These are phyloP conservation scores for Irpex lacteus DNA, from an alignment of 1,284 basidiomycete genomes.

Conservation along the genomic window DNA sequence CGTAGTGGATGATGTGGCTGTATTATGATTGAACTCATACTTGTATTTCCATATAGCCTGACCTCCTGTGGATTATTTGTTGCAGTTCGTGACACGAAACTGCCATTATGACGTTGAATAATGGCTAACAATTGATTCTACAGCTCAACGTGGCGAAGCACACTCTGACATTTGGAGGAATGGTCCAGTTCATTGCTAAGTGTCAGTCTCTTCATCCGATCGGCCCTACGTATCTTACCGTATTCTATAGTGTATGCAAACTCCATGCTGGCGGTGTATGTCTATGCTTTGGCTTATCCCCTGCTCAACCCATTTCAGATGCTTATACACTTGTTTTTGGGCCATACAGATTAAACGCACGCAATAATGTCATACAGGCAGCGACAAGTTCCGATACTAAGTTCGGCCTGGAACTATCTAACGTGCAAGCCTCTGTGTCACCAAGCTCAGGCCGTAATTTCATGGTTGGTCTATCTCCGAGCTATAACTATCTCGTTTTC, in stretches of 20 bases:
- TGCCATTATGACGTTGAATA: too few relatives aligned
- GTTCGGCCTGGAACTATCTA: not conserved
- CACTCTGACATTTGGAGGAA: not conserved
- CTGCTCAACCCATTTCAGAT: too few relatives aligned
- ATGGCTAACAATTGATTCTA: not conserved
- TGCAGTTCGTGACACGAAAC: too few relatives aligned
- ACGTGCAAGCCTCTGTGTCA: not conserved
- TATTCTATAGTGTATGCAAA: not conserved
- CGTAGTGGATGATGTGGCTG: not conserved
- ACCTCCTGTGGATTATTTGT: not conserved
- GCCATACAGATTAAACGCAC: not conserved
- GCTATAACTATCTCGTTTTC: too few relatives aligned
- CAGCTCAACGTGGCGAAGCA: not conserved
- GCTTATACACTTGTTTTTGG: too few relatives aligned
- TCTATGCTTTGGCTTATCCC: not conserved
- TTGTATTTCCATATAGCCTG: not conserved
- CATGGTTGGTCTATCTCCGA: too few relatives aligned
- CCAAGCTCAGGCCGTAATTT: not conserved
- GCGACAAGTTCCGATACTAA: not conserved
- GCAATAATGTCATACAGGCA: not conserved
- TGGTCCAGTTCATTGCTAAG: not conserved
- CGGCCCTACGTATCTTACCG: not conserved
- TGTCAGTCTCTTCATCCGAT: not conserved
- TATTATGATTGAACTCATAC: too few relatives aligned
- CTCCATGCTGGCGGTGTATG: not conserved